Base-by-base conservation (phyloP, 2,329 filamentous ascomycete genomes). In the Penicillium freii region DNA sequence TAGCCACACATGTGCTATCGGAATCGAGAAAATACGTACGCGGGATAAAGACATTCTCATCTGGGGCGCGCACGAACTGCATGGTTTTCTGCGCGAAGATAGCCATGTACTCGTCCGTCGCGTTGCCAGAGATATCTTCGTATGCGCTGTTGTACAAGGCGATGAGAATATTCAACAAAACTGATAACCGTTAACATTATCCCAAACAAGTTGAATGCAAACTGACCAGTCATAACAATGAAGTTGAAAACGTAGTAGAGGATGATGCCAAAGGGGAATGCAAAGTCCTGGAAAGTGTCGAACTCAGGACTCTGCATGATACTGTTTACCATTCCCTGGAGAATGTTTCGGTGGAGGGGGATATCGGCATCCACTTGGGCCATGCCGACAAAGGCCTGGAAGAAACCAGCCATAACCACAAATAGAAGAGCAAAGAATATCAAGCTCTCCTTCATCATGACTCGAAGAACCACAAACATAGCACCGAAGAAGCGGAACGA, bases 211-310 rank as follows among this genome's bases (percentile, higher is more conserved):
- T 31, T n/a, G n/a, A 25, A 31, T 15, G 29, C 7, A 19, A 46
- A 68, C 73, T 64, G 66, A 79, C 77, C 70, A 62, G 94, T 92
- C 89, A 96, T 97, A 69, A 99, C 90, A 39, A 97, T 87, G 70
- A 99, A 99, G 19, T 93, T 96, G 75, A 97, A 99, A 71, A 95
- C 85, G 78, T 99, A 99, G 79, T 99, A 99, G 10, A 99, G 87
- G 33, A 97, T 90, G 50, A 96, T 84, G 9, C 94, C 94, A 73
- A 97, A 99, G 0, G 94, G 94, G 13, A 90, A 92, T 23, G 89
- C 90, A 71, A 97, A 99, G 25, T 87, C 83, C 63, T 97, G 92
- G 69, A 97, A 97, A 0, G 88, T 90, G 5, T 82, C 80, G 60
- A 99, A 97, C 63, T 97, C 92, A 0, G 94, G 94, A 49, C 87